These are phyloP conservation scores for Trichophyton schoenleinii DNA, from an alignment of 2,329 filamentous ascomycete genomes.

Conservation along the genomic window DNA sequence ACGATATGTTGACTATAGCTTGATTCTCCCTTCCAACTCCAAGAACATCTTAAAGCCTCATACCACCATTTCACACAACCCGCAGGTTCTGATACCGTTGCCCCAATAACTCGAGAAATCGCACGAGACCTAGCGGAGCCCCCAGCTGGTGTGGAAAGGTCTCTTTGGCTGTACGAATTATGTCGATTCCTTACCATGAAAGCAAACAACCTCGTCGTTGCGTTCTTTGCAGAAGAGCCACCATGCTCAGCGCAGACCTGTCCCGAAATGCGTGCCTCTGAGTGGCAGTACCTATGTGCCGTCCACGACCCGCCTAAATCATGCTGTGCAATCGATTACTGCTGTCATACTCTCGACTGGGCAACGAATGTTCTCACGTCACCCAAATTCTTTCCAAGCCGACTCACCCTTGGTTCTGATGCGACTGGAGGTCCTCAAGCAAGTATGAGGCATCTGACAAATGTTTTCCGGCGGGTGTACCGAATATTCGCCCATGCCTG, in stretches of 20 bases:
- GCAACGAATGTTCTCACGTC: slow-evolving; percentile 89
- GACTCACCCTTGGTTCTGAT: slow-evolving; percentile 49
- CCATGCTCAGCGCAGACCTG: slow-evolving; percentile 82
- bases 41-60: slow-evolving; percentile 89
- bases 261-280: slow-evolving; percentile 94
- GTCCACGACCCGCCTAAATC: slow-evolving; percentile 94
- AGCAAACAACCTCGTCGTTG: slow-evolving; percentile 82
- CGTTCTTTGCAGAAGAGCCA: slow-evolving; percentile 80
- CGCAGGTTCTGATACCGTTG: slow-evolving; percentile 43
- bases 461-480: slow-evolving; percentile 88
- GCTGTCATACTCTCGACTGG: slow-evolving; percentile 97
- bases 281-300: slow-evolving; percentile 98
- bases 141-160: slow-evolving; percentile 68
- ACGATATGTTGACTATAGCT: slow-evolving; percentile 46
- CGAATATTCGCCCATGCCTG: slow-evolving; percentile 97
- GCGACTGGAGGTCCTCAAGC: slow-evolving; percentile 31
- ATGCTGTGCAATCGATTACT: slow-evolving; percentile 98
- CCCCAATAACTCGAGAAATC: slow-evolving; percentile 62
- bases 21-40: slow-evolving; percentile 91
- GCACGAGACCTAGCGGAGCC: slow-evolving; percentile 66
- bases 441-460: slow-evolving; percentile 60
- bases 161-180: slow-evolving; percentile 94
- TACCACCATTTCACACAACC: slow-evolving; percentile 69
- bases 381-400: slow-evolving; percentile 86
- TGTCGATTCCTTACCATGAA: slow-evolving; percentile 92